Evolutionary conservation across 2,329 filamentous ascomycete genomes (phyloP).

Genomic region (Lasiodiplodia hormozganensis): DNA sequence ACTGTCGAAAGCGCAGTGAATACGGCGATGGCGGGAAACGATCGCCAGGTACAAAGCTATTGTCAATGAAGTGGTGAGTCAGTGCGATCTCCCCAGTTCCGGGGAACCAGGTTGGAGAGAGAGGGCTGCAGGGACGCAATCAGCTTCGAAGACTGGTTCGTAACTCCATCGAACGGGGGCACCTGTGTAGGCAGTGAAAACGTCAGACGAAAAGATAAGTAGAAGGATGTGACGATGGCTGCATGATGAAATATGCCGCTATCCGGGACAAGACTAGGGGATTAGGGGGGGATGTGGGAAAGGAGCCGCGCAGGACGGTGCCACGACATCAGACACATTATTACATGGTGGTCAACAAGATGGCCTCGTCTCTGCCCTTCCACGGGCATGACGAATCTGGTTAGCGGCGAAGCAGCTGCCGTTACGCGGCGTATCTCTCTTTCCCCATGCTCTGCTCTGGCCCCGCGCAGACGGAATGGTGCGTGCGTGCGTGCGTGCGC

Average conservation of each 20-base stretch:
- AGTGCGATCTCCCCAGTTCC: not conserved
- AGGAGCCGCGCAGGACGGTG: slow-evolving; percentile 2
- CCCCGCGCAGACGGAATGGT: not conserved
- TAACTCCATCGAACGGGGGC: not conserved
- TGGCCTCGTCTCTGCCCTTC: not conserved
- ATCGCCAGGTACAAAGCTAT: not conserved
- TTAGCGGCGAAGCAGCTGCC: not conserved
- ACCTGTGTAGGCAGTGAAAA: not conserved
- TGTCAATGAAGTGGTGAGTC: not conserved
- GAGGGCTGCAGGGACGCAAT: not conserved
- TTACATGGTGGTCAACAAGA: not conserved
- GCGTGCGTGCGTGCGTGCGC: not conserved
- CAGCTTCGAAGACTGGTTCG: not conserved
- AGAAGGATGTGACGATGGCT: slow-evolving; percentile 2
- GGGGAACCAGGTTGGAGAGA: not conserved
- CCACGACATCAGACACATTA: not conserved
- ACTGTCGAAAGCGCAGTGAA: not conserved
- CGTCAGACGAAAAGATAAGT: not conserved
- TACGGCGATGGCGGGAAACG: not conserved
- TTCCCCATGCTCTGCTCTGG: not conserved
- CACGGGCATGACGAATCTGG: not conserved
- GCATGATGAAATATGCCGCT: not conserved
- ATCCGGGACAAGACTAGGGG: not conserved
- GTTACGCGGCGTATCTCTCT: not conserved
- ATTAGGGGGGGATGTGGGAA: not conserved